phyloP scores from a whole-genome alignment of 192 early-diverging fungal genomes.

The Geosiphon pyriformis region DNA sequence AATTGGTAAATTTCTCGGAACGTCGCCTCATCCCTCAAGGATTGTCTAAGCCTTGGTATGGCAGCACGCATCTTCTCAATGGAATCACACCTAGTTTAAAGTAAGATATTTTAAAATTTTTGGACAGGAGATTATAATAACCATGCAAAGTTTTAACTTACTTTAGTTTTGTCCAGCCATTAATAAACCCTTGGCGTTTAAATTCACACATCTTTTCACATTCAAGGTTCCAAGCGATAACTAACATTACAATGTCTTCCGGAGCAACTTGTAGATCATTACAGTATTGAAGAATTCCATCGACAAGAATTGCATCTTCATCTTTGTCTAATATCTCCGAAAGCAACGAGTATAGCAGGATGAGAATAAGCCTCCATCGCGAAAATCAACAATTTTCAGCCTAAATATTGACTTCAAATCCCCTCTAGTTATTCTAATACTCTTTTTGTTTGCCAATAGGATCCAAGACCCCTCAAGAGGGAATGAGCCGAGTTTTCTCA shows the following conservation, averaged over 20 bases:
- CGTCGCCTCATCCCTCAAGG: conserved; percentile 47
- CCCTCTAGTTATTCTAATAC: too few species aligned
- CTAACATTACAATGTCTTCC: conserved; percentile 63
- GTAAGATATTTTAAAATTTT: not conserved
- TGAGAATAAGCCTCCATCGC: too few species aligned
- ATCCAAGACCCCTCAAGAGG: not conserved
- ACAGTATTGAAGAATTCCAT: conserved; percentile 68
- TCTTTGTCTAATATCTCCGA: conserved; percentile 52
- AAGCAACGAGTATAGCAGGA: not conserved
- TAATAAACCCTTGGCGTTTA: conserved; percentile 58
- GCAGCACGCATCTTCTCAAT: conserved; percentile 57
- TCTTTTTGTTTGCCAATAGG: too few species aligned
- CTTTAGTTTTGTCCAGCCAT: conserved; percentile 65
- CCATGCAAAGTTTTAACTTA: conserved; percentile 10
- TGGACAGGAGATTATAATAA: not conserved
- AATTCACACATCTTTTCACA: conserved; percentile 74
- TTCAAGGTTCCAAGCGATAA: conserved; percentile 64
- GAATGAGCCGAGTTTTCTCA: not conserved
- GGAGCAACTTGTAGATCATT: conserved; percentile 69
- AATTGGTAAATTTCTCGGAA: conserved; percentile 72
- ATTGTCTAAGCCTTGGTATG: conserved; percentile 43
- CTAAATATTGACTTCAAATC: too few species aligned
- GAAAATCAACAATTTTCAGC: too few species aligned
- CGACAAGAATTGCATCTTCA: conserved; percentile 59
- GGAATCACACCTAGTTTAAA: conserved; percentile 48